phyloP scores from a whole-genome alignment of 2,329 filamentous ascomycete species.

The Graphiopsis chlorocephala region DNA sequence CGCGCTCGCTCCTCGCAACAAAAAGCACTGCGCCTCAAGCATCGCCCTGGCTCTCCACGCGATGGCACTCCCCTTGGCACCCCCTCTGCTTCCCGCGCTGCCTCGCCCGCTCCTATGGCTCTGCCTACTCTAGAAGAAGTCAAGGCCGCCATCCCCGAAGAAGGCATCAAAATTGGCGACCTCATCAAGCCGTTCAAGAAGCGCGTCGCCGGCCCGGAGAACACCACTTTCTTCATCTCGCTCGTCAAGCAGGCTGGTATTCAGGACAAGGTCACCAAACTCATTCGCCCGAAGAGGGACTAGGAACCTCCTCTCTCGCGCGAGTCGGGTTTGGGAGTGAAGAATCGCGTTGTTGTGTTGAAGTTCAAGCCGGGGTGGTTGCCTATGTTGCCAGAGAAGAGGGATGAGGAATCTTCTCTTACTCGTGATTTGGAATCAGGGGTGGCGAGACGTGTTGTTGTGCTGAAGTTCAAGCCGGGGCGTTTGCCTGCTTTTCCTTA shows the following conservation, averaged over 20 bases:
- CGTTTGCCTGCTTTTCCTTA: not conserved
- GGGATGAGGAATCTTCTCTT: not conserved
- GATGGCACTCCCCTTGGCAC: slow-evolving; percentile 31
- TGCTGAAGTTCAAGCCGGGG: not conserved
- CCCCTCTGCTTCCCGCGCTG: slow-evolving; percentile 29
- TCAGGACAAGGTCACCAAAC: slow-evolving; percentile 26
- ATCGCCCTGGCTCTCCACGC: slow-evolving; percentile 34
- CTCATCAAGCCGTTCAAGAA: slow-evolving; percentile 43
- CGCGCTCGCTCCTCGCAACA: slow-evolving; percentile 53
- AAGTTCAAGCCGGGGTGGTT: not conserved
- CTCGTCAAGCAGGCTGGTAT: slow-evolving; percentile 40
- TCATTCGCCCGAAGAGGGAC: slow-evolving; percentile 14
- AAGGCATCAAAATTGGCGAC: slow-evolving; percentile 43
- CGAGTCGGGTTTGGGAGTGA: not conserved
- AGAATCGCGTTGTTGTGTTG: not conserved
- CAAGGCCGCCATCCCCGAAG: slow-evolving; percentile 42
- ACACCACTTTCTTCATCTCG: slow-evolving; percentile 41
- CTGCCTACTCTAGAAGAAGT: slow-evolving; percentile 47
- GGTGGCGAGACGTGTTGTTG: not conserved
- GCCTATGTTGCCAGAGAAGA: not conserved
- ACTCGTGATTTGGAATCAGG: not conserved
- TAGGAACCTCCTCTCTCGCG: not conserved
- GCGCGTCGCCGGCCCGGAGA: slow-evolving; percentile 38
- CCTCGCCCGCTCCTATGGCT: slow-evolving; percentile 29
- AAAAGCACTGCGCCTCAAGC: slow-evolving; percentile 47